Base-by-base conservation (phyloP, 164 flowering plant species). In the Kalanchoe fedtschenkoi region DNA sequence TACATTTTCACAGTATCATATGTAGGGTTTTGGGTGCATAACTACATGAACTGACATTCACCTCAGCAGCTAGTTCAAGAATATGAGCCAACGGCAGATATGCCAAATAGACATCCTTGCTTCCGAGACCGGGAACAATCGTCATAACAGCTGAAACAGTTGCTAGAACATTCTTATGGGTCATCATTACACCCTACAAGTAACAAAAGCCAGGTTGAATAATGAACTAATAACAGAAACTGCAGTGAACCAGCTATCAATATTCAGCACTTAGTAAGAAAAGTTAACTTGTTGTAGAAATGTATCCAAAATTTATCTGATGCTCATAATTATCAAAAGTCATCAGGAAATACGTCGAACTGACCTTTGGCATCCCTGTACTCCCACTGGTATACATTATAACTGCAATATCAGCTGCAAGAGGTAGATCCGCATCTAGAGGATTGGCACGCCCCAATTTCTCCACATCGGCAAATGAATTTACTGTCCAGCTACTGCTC, bases 361-460 rank as follows among this genome's bases (percentile, higher is more conserved):
- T 58, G 63, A 93, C 99, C 97, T 93, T 93, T 6, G 99, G 99
- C 79, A 90, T 66, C 44, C 99, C 99, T 60, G 99, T 93, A 77
- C 98, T 92, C 43, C 98, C 98, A 78, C 98, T 92, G 35, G 98
- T 92, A 65, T 93, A 93, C 99, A 93, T 93, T 72, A 93, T 85
- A 68, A 93, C 99, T 56, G 99, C 99, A 67, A 85, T 54, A 77
- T 93, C 99, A 67, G 96, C 79, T 67, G 89, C 56, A 72, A 80
- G 75, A 58, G 99, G 99, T 66, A 90, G 64, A 51, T 87, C 83
- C 34, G 95, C 76, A 39, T 69, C 83, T 64, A 73, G 67, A 64
- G 88, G 87, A 67, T 77, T 84, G 69, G 83, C 88, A 61, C 66
- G 66, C 64, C 99, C 99, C 64, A 88, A 67, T 72, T 47, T 80